Evolutionary conservation across 495 filamentous ascomycete species (phyloP).

Genomic region (Durotheca rogersii): DNA sequence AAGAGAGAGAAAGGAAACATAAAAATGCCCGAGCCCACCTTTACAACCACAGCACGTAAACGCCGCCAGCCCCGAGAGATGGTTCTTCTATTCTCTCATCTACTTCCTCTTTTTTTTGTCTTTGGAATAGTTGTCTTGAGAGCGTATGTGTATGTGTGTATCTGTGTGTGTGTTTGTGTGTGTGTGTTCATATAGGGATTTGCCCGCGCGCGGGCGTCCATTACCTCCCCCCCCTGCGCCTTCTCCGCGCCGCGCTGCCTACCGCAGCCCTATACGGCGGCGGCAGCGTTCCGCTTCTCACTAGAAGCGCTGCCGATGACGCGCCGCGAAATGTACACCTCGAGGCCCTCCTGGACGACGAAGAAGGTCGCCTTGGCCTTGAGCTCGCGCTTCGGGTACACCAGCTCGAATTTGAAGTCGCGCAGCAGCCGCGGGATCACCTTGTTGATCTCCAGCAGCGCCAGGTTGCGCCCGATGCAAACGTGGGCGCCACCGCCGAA

Average conservation of each 20-base stretch:
- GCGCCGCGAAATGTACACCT: conserved; percentile 42
- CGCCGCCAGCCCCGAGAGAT: background rate
- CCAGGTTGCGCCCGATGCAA: conserved; percentile 58
- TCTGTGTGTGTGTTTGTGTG: background rate
- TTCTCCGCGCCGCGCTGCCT: no score
- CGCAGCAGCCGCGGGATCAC: conserved; percentile 51
- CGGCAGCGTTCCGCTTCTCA: conserved; percentile 5
- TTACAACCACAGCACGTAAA: background rate
- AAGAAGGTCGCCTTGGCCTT: conserved; percentile 56
- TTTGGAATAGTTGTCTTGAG: background rate
- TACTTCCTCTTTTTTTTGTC: background rate
- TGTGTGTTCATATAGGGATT: no score
- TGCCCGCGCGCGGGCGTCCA: no score
- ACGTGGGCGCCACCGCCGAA: conserved; percentile 56
- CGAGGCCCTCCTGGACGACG: conserved; percentile 52
- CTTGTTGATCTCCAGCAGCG: conserved; percentile 59
- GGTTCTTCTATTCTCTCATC: background rate
- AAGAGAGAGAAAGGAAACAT: no score
- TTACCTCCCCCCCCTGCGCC: no score
- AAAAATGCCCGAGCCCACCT: background rate
- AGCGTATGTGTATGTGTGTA: background rate
- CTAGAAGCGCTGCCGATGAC: background rate
- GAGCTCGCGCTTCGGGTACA: conserved; percentile 45
- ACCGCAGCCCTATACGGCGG: no score
- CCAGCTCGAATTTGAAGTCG: conserved; percentile 54